Percentiles rank a stretch among this genome's conserved stretches.
These are phyloP conservation scores for Austroboletus sp. DNA, from an alignment of 1,284 basidiomycete genomes.

Conservation along the genomic window DNA sequence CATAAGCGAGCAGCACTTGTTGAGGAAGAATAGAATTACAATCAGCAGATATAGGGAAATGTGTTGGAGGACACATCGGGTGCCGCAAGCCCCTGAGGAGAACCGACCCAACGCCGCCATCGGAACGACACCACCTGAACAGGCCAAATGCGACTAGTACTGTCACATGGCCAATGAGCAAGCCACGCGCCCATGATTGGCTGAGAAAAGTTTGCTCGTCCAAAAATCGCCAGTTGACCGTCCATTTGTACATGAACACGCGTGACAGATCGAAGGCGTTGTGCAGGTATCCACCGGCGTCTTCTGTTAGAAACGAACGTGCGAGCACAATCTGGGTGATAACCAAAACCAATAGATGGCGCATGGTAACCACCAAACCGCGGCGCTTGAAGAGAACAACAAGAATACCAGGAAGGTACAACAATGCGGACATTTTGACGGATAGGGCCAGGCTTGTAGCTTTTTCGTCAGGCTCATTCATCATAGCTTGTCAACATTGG, in stretches of 20 bases:
- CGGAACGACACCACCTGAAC: constrained; percentile 62
- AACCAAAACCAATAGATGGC: constrained; percentile 49
- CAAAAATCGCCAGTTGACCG: constrained; percentile 94
- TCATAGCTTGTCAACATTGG: not conserved
- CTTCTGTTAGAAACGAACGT: constrained; percentile 61
- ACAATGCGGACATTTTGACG: constrained; percentile 91
- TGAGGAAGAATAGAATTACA: constrained; percentile 40
- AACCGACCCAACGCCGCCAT: constrained; percentile 57
- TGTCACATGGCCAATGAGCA: constrained; percentile 64
- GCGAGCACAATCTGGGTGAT: constrained; percentile 62
- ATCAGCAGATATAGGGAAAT: constrained; percentile 47
- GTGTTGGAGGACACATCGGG: constrained; percentile 45
- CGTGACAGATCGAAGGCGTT: constrained; percentile 86
- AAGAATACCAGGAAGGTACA: constrained; percentile 87
- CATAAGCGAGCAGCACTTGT: constrained; percentile 7
- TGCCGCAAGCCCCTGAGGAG: constrained; percentile 50
- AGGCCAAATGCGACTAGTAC: constrained; percentile 63
- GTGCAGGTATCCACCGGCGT: constrained; percentile 61
- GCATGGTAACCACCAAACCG: constrained; percentile 56
- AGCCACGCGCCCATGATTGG: constrained; percentile 49
- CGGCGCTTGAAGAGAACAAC: constrained; percentile 71
- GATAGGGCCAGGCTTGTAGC: constrained; percentile 70
- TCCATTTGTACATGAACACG: constrained; percentile 92
- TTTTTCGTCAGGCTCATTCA: constrained; percentile 9
- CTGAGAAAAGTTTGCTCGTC: constrained; percentile 71